phyloP scores from a whole-genome alignment of 2,329 filamentous ascomycete species.

The Aureobasidium sp. region DNA sequence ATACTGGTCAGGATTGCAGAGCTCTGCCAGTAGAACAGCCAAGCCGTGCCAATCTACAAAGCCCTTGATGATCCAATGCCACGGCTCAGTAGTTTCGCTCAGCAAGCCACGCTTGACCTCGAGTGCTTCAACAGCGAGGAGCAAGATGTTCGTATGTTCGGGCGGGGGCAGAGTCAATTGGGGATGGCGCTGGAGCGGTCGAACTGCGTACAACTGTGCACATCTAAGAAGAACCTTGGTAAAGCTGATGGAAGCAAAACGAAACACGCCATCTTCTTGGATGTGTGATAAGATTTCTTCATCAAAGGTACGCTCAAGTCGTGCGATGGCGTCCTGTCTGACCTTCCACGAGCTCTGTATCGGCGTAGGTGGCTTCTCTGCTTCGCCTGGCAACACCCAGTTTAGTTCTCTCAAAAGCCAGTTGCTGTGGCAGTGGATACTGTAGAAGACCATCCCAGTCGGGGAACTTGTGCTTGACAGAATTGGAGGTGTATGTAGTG shows the following conservation, averaged over 20 bases:
- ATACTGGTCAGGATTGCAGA: conserved; percentile 4
- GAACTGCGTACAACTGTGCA: conserved; percentile 8
- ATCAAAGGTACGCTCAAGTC: not conserved
- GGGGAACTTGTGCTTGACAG: not conserved
- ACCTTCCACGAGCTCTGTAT: conserved; percentile 10
- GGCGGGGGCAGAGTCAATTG: not conserved
- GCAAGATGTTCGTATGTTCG: conserved; percentile 2
- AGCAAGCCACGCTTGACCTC: conserved; percentile 2
- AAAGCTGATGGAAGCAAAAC: conserved; percentile 1
- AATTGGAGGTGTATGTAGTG: not conserved
- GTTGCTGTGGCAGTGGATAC: not conserved
- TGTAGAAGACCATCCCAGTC: not conserved
- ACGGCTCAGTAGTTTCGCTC: conserved; percentile 6
- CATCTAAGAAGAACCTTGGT: not conserved
- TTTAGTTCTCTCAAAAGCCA: not conserved
- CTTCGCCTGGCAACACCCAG: conserved; percentile 2
- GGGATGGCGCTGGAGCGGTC: conserved; percentile 10
- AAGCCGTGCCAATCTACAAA: conserved; percentile 12
- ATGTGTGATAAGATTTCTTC: not conserved
- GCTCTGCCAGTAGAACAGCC: conserved; percentile 4
- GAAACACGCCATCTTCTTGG: not conserved
- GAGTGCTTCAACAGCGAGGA: conserved; percentile 4
- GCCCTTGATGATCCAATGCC: conserved; percentile 13
- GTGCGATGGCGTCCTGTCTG: not conserved
- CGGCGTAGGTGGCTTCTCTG: not conserved